Evolutionary conservation across 345 rosid genomes (phyloP), one percentile per base, ranked within the genome.

Genomic region (Orychophragmus violaceus): DNA sequence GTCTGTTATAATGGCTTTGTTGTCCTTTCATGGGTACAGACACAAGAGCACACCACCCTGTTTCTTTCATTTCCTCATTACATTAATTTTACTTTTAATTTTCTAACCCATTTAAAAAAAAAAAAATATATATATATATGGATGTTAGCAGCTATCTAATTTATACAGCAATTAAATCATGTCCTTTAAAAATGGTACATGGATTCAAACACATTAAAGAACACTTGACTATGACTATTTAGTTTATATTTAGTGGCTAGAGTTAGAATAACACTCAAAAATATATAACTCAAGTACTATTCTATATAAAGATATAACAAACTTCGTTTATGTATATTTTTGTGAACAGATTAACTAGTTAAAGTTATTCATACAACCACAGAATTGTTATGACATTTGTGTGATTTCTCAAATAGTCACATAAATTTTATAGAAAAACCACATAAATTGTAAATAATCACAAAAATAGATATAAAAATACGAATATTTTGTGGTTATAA

Each of bases 1-100:
- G 71, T 74, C 68, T 74, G 62, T 66, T 59, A 66, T 74, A 53
- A 60, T 74, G 68, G 66, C 72, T 59, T 60, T 53, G 58, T 52
- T 52, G 58, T 66, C 59, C 63, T 59, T 65, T 17, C 13, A 16
- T 8, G 25, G 33, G 21, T 64, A 18, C 72, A 71, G 24, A 69
- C 64, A 35, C 41, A 12, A 59, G 30, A 62, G 57, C 50, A 49
- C 72, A 66, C 37, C 48, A 21, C 59, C 67, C 51, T 53, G 50
- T 59, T 24, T 51, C 52, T 33, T 44, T 25, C 44, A 25, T 59
- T 66, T 35, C n/a, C 29, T 45, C 8, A 0, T 13, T 22, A 27
- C 45, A 62, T 28, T 45, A n/a, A 24, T 13, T 53, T n/a, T n/a
- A n/a, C 12, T 1, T 0, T 69, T 48, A 44, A 16, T 8, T 68